Base-by-base conservation (phyloP, 2,329 filamentous ascomycete species). In the Calonectria montana region DNA sequence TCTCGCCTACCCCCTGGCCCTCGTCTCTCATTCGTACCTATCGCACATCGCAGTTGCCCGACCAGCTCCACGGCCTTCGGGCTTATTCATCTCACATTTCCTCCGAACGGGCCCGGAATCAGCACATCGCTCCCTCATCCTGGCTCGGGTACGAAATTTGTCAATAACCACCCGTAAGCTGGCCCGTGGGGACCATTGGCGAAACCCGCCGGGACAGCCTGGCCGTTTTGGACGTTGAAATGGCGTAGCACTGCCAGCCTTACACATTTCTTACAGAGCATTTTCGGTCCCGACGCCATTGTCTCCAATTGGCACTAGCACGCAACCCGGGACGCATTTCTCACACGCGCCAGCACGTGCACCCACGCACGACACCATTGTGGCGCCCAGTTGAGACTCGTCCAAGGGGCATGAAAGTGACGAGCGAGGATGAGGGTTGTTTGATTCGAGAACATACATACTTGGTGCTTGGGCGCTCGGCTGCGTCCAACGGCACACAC, bases 401-500 rank as follows among this genome's bases (percentile, higher is more conserved):
- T 16, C 50, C 27, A 7, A 27, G 37, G 31, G 27, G 31, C 31
- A 45, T 53, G 57, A 29, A 55, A 31, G 15, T 23, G 37, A 55
- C 4, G 31, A 31, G 53, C 53, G 53, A 57, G 53, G 53, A 57
- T 55, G 25, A 50, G 48, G 41, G 57, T 18, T 65, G 25, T 64
- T 57, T 65, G 50, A 29, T 61, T 62, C 41, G 59, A 27, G 21
- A 61, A 41, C 37, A 45, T 59, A 39, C 29, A 48, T 69, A 55
- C 55, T 29, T 35, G 35, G 48, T 65, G 41, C 67, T 37, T 57
- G 69, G 53, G 63, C 68, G 71, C 75, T 74, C 71, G 69, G 71
- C 71, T 73, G 65, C 75, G 73, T 74, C 74, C 59, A 69, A 73
- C 69, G 73, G 67, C 66, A 53, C 37, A 73, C 66, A 53, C 37